These are phyloP conservation scores for Didymella keratinophila DNA, from an alignment of 2,329 filamentous ascomycete species.

Conservation along the genomic window DNA sequence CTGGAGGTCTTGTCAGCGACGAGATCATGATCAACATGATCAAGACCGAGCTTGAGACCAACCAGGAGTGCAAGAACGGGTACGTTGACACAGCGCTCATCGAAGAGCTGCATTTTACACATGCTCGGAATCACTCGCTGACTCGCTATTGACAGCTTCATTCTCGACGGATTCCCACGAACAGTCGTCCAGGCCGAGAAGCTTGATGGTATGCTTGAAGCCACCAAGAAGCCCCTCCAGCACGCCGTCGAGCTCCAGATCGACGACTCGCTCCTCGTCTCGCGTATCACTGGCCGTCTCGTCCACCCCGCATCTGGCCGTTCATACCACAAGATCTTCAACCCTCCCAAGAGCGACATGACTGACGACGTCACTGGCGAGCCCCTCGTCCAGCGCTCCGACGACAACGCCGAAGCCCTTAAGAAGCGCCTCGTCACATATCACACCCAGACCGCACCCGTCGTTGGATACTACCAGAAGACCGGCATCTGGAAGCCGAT, in stretches of 20 bases:
- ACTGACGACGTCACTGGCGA: conserved; percentile 97
- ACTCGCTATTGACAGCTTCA: conserved; percentile 72
- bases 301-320: conserved; percentile 95
- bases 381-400: conserved; percentile 92
- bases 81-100: conserved; percentile 53
- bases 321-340: conserved; percentile 98
- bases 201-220: conserved; percentile 87
- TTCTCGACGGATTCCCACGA: conserved; percentile 97
- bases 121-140: background rate
- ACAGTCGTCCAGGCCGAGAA: conserved; percentile 95
- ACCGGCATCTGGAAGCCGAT: conserved; percentile 96
- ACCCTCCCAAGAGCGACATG: conserved; percentile 93
- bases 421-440: conserved; percentile 95
- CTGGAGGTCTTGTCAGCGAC: conserved; percentile 95
- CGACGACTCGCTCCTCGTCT: conserved; percentile 90
- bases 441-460: conserved; percentile 90
- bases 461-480: conserved; percentile 96
- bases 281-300: conserved; percentile 94
- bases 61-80: conserved; percentile 96
- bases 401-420: conserved; percentile 95
- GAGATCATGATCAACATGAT: conserved; percentile 99
- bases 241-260: conserved; percentile 97
- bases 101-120: background rate
- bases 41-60: conserved; percentile 92
- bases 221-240: conserved; percentile 83